phyloP scores from a whole-genome alignment of 2,329 filamentous ascomycete species.

The Whalleya microplaca region DNA sequence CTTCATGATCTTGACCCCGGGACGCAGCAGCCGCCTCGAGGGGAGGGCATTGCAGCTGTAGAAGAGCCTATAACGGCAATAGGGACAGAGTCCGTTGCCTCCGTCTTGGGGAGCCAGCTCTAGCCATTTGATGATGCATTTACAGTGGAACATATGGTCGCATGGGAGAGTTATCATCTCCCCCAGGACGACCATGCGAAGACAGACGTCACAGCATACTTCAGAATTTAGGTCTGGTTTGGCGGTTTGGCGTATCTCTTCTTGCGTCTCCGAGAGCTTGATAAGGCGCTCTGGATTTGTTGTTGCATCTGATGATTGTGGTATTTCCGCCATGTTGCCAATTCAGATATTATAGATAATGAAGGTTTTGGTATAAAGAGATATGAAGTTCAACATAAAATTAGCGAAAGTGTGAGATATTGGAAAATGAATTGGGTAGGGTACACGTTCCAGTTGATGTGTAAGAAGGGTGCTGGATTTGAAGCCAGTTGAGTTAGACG shows the following conservation, averaged over 20 bases:
- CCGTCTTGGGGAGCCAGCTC: not conserved
- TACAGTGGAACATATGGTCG: conserved; percentile 5
- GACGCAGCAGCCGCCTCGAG: conserved; percentile 9
- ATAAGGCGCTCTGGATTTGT: not conserved
- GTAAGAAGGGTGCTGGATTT: not conserved
- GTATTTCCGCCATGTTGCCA: not conserved
- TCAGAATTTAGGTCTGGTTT: not conserved
- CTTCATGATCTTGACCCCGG: conserved; percentile 11
- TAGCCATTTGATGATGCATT: conserved; percentile 8
- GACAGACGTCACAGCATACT: not conserved
- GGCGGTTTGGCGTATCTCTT: not conserved
- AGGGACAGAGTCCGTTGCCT: conserved; percentile 3
- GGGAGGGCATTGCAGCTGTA: conserved; percentile 10
- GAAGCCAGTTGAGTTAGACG: no score
- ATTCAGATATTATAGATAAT: not conserved
- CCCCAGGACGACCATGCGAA: not conserved
- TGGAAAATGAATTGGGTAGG: not conserved
- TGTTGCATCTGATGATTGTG: not conserved
- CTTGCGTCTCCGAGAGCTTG: not conserved
- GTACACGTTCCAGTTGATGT: not conserved
- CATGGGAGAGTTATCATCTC: conserved; percentile 3
- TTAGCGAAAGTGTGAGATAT: not conserved
- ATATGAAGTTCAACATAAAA: not conserved
- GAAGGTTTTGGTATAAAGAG: not conserved
- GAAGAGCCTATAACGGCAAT: conserved; percentile 5